Evolutionary conservation across 2,329 filamentous ascomycete species (phyloP).

Genomic region (Tolypocladium endophyticum): DNA sequence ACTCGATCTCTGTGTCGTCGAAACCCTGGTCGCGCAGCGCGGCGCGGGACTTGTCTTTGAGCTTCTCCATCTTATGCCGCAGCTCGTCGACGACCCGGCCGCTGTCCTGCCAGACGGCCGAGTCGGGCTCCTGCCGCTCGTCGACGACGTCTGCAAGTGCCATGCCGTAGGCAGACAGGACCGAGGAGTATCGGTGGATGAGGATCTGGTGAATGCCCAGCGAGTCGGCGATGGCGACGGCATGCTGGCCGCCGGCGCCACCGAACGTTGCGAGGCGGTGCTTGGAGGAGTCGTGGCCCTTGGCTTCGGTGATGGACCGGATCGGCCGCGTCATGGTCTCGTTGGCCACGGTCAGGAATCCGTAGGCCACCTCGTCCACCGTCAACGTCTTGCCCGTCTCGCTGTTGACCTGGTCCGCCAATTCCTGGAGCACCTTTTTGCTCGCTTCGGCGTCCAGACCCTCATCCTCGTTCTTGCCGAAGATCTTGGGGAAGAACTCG

Average conservation of each 20-base stretch:
- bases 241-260: conserved; percentile 31
- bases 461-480: conserved; percentile 12
- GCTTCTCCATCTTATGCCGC: conserved; percentile 62
- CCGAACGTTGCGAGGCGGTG: conserved; percentile 27
- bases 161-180: conserved; percentile 36
- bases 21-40: conserved; percentile 73
- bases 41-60: conserved; percentile 63
- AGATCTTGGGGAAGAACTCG: conserved; percentile 61
- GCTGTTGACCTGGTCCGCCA: conserved; percentile 33
- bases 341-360: conserved; percentile 25
- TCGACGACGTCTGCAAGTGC: conserved; percentile 33
- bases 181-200: conserved; percentile 33
- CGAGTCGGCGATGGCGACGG: conserved; percentile 30
- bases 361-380: conserved; percentile 24
- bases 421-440: conserved; percentile 25
- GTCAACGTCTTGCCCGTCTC: conserved; percentile 16
- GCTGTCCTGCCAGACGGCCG: conserved; percentile 49
- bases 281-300: conserved; percentile 22
- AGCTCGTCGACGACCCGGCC: conserved; percentile 51
- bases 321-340: conserved; percentile 25
- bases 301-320: conserved; percentile 23
- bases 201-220: conserved; percentile 31
- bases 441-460: conserved; percentile 28
- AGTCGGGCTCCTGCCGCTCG: conserved; percentile 33
- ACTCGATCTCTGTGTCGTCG: conserved; percentile 34